Base-by-base conservation (phyloP, 2,329 filamentous ascomycete species). In the Chaetoscypha palmicola region DNA sequence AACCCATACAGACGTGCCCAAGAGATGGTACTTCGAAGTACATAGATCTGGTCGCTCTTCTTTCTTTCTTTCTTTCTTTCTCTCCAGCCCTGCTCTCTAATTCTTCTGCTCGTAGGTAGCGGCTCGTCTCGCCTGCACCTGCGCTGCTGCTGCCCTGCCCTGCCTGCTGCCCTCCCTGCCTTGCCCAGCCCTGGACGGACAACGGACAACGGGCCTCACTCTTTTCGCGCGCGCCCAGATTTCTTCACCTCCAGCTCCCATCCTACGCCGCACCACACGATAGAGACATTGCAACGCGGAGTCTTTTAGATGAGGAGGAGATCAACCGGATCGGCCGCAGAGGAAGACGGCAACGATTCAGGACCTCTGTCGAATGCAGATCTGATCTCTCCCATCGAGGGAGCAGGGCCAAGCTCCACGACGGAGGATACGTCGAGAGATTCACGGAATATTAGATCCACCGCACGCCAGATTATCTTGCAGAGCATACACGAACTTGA, bases 291-390 rank as follows among this genome's bases (percentile, higher is more conserved):
- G 51, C 39, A 50, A 43, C 45, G 48, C 53, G 46, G 49, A 52
- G 50, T 48, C 48, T 38, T 46, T 58, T 64, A 62, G 60, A 64
- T 64, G 61, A 52, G 54, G 57, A 60, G 52, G 56, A 58, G 57
- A 52, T 60, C 59, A 41, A 58, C 58, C 46, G 59, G 56, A 53
- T 59, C 57, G 46, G 55, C 55, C 54, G 57, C 53, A 58, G 60
- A 62, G 57, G 59, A 61, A 55, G 58, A 61, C 51, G 58, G 55
- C 51, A 58, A 58, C 48, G 53, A 59, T 54, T 55, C 55, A 42
- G 30, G 40, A 20, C 5, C 17, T 9, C 33, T 21, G 11, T 46
- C 51, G 38, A 54, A 53, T 56, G 49, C 46, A 26, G 50, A 53
- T 45, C 28, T 50, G 45, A 50, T 30, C 23, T 43, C 46, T 33